A percentile compares a stretch with the other conserved stretches of the same genome.
phyloP scores from a whole-genome alignment of 495 filamentous ascomycete species.

The Xylaria castorea region DNA sequence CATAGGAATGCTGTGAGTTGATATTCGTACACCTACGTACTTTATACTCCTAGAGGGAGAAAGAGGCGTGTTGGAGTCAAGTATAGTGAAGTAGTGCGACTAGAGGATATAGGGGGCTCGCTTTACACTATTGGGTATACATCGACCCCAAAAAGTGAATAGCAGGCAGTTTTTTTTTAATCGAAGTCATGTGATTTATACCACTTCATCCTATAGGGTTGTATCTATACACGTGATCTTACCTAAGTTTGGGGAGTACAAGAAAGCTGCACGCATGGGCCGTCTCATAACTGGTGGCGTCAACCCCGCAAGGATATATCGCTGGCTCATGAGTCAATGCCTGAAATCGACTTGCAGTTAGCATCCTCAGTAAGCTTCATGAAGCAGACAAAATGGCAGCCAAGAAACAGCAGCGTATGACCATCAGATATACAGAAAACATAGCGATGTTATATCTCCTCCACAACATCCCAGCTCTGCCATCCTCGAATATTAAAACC shows the following conservation, averaged over 20 bases:
- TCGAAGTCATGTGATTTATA: constrained; percentile 11
- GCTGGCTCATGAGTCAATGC: not conserved
- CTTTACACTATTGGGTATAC: not conserved
- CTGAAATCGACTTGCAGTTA: not conserved
- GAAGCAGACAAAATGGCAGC: constrained; percentile 29
- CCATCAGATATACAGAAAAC: constrained; percentile 36
- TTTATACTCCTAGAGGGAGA: no score
- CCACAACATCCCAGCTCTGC: constrained; percentile 37
- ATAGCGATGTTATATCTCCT: constrained; percentile 41
- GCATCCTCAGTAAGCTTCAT: not conserved
- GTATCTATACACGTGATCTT: not conserved
- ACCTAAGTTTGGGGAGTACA: constrained; percentile 10
- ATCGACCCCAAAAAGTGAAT: not conserved
- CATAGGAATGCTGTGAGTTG: no score
- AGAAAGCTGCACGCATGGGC: not conserved
- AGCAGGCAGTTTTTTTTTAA: not conserved
- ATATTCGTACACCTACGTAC: no score
- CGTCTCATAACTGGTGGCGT: not conserved
- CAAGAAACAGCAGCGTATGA: constrained; percentile 17
- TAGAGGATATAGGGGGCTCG: no score
- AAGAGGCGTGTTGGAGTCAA: no score
- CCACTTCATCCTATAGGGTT: not conserved
- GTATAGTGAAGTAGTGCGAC: no score
- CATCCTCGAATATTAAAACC: constrained; percentile 35
- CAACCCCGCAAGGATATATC: constrained; percentile 9